phyloP scores from a whole-genome alignment of 371 early-diverging fungal genomes.

The Mortierella polycephala region DNA sequence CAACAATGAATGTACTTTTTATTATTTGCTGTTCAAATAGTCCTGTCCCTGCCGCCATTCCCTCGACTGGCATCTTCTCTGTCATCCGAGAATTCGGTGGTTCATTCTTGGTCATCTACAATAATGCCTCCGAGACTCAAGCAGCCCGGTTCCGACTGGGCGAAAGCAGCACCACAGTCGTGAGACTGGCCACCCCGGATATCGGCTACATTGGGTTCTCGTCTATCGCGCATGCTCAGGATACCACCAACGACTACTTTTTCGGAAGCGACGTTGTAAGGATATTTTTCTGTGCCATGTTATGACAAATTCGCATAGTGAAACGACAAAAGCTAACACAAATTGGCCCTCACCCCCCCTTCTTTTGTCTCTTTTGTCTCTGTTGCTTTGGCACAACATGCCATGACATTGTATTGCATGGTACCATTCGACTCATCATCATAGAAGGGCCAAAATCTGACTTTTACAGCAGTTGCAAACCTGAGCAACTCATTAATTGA shows the following conservation, averaged over 20 bases:
- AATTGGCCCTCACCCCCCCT: background rate
- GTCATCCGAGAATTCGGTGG: slow-evolving; percentile 16
- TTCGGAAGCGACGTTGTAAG: slow-evolving; percentile 22
- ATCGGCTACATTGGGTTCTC: slow-evolving; percentile 19
- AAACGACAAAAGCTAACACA: background rate
- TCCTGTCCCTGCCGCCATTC: slow-evolving; percentile 22
- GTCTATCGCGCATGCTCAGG: slow-evolving; percentile 18
- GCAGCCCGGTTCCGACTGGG: slow-evolving; percentile 28
- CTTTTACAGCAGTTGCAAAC: slow-evolving; percentile 11
- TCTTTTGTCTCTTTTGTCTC: background rate
- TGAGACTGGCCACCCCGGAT: background rate
- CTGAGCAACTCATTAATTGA: background rate
- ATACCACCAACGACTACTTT: slow-evolving; percentile 15
- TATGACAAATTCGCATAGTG: background rate
- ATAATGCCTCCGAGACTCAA: slow-evolving; percentile 4
- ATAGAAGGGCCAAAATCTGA: background rate
- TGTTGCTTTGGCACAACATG: too few species aligned
- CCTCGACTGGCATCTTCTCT: slow-evolving; percentile 10
- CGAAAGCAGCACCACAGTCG: slow-evolving; percentile 2
- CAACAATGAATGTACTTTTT: too few species aligned
- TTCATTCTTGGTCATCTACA: slow-evolving; percentile 33
- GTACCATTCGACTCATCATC: background rate
- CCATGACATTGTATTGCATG: too few species aligned
- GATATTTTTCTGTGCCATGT: background rate
- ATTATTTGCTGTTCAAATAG: background rate